A percentile compares a stretch with the other conserved stretches of the same genome.
Evolutionary conservation across 768 basidiomycete genomes (phyloP).

Genomic region (Kwoniella sp.): DNA sequence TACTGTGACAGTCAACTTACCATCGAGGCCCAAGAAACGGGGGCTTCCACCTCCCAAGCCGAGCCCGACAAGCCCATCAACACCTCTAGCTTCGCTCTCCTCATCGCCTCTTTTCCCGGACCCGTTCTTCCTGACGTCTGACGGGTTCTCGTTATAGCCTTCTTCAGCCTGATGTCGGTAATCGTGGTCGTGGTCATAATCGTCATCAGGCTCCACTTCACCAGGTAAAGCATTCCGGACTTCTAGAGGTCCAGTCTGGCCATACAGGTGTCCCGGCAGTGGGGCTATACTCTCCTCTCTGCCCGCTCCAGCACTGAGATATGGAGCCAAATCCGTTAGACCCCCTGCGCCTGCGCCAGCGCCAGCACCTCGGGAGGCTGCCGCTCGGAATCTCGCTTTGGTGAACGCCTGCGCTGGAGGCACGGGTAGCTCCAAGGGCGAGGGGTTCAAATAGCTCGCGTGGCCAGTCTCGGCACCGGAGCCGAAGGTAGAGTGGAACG

Average conservation of each 20-base stretch:
- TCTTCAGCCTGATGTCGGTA: no score
- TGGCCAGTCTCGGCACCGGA: background rate
- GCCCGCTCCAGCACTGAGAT: background rate
- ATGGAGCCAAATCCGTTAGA: background rate
- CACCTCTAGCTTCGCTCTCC: conserved; percentile 12
- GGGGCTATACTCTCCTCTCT: conserved; percentile 17
- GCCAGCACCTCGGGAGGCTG: background rate
- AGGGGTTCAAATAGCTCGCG: background rate
- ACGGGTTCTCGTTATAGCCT: no score
- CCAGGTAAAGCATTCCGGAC: conserved; percentile 37
- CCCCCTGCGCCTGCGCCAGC: background rate
- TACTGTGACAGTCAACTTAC: conserved; percentile 30
- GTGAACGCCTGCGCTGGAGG: background rate
- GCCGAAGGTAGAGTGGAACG: background rate
- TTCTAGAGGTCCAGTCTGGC: conserved; percentile 36
- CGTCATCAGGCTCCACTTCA: conserved; percentile 30
- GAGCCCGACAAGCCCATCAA: conserved; percentile 19
- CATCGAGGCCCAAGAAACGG: conserved; percentile 38
- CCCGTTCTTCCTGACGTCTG: no score
- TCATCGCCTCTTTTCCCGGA: conserved; percentile 7
- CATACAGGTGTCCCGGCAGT: conserved; percentile 27
- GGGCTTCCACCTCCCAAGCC: conserved; percentile 23
- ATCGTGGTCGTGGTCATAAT: conserved; percentile 3
- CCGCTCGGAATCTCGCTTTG: background rate
- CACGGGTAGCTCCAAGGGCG: background rate